Evolutionary conservation across 306 rosid genomes (phyloP), one percentile per base, ranked within the genome.

Genomic region (Arachis hypogaea): DNA sequence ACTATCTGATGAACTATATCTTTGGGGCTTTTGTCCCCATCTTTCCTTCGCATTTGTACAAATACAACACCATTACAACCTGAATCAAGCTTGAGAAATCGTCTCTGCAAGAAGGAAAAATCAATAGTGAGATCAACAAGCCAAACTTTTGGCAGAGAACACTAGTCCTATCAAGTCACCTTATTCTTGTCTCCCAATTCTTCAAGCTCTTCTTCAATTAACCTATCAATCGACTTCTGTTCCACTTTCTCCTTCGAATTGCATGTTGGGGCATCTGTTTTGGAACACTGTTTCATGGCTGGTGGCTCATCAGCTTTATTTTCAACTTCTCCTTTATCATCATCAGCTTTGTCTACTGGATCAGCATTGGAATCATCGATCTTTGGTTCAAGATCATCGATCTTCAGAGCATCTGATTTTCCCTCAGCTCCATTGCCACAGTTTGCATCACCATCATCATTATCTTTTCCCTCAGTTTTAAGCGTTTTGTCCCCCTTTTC

Each of bases 11-110:
- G 87, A 70, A 85, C 97, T 62, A 94, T 84, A 63, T 85, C 89
- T n/a, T 63, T 86, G 75, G 98, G 97, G 73, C 95, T 51, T 52
- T 84, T 84, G 56, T 88, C 93, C 73, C 88, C 92, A 59, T 85
- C 90, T 78, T 60, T 85, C 71, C 81, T 94, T 78, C 86, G 77
- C 97, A 94, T 91, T 91, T 94, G 97, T 80, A 94, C 81, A 71
- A 94, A 88, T 72, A 88, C 87, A 9, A 94, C 89, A 80, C 98
- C 98, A 67, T 91, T 89, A 72, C 98, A 94, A 36, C 97, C 97
- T 7, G 95, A 85, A 61, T 94, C 98, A 70, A 91, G 93, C 83
- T 83, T 87, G 80, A 84, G 51, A 83, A 94, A 89, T 64, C 84
- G 83, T 77, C 96, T 86, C 96, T 89, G 87, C 14, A 18, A 3